A percentile compares a stretch with the other conserved stretches of the same genome.
Conservation (phyloP, 768 basidiomycete species). For the Russula brevipes region DNA sequence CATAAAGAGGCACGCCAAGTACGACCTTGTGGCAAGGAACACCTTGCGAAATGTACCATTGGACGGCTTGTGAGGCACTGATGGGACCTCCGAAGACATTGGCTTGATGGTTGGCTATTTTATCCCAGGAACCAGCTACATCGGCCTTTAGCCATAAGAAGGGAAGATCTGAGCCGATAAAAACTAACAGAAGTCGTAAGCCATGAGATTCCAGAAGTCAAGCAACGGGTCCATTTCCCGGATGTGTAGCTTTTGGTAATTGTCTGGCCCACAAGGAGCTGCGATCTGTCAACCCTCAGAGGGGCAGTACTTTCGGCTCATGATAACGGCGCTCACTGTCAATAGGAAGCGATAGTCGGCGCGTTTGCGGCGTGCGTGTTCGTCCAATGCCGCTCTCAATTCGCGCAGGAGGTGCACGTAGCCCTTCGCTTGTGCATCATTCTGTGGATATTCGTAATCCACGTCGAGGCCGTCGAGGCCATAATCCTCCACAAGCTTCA, state of each 20-base stretch:
- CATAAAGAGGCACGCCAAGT: constrained; percentile 90
- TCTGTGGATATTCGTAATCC: constrained; percentile 90
- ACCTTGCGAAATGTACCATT: constrained; percentile 66
- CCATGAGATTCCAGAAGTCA: constrained; percentile 98
- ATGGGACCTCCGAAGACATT: constrained; percentile 68
- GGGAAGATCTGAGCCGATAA: background rate
- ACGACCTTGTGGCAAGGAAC: constrained; percentile 77
- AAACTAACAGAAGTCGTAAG: constrained; percentile 71
- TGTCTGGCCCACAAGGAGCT: constrained; percentile 85
- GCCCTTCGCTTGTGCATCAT: constrained; percentile 69
- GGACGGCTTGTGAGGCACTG: constrained; percentile 57
- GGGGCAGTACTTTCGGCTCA: constrained; percentile 1
- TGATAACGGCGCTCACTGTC: constrained; percentile 48
- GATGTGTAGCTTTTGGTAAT: constrained; percentile 75
- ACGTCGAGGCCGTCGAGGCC: constrained; percentile 90
- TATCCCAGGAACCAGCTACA: constrained; percentile 73
- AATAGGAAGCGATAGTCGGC: constrained; percentile 62
- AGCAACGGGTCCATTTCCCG: constrained; percentile 82
- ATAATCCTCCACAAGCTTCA: constrained; percentile 82
- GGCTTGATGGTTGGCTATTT: constrained; percentile 75
- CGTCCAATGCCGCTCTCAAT: constrained; percentile 68
- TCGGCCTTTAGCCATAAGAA: constrained; percentile 13
- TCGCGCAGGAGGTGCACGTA: constrained; percentile 80
- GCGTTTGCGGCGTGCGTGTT: constrained; percentile 62
- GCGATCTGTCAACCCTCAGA: constrained; percentile 54